These are phyloP conservation scores for Fomitiporia mediterranea DNA, from an alignment of 1,284 basidiomycete genomes.

Conservation along the genomic window DNA sequence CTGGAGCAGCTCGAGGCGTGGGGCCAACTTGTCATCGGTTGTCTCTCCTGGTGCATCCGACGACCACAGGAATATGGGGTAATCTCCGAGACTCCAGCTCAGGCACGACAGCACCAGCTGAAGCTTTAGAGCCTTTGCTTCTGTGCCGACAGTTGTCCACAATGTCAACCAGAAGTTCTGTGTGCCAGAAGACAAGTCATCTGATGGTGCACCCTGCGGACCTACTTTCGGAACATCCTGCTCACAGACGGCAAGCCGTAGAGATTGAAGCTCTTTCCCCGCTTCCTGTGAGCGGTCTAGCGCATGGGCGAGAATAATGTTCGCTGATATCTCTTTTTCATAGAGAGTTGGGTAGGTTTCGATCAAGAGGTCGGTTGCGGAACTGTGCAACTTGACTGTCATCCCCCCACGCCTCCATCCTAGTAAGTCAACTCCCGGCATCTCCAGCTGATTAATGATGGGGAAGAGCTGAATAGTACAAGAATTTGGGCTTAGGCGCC, in stretches of 20 bases:
- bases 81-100: constrained; percentile 38
- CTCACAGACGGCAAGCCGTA: constrained; percentile 33
- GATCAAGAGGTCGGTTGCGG: constrained; percentile 7
- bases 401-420: background rate
- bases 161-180: constrained; percentile 47
- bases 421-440: constrained; percentile 6
- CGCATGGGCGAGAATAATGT: constrained; percentile 49
- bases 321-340: constrained; percentile 43
- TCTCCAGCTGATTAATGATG: constrained; percentile 4
- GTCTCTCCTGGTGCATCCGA: constrained; percentile 20
- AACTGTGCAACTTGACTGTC: constrained; percentile 6
- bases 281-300: constrained; percentile 36
- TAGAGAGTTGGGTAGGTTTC: constrained; percentile 28
- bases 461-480: background rate
- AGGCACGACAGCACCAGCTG: constrained; percentile 48
- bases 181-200: constrained; percentile 8
- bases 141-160: constrained; percentile 35
- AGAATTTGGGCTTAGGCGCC: background rate
- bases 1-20: constrained; percentile 22
- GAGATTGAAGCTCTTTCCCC: constrained; percentile 35
- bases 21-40: constrained; percentile 16
- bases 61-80: constrained; percentile 52
- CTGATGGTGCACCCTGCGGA: constrained; percentile 13
- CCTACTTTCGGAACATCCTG: constrained; percentile 3
- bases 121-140: constrained; percentile 32